Base-by-base conservation (phyloP, 306 rosid genomes). In the Gleditsia sinensis region DNA sequence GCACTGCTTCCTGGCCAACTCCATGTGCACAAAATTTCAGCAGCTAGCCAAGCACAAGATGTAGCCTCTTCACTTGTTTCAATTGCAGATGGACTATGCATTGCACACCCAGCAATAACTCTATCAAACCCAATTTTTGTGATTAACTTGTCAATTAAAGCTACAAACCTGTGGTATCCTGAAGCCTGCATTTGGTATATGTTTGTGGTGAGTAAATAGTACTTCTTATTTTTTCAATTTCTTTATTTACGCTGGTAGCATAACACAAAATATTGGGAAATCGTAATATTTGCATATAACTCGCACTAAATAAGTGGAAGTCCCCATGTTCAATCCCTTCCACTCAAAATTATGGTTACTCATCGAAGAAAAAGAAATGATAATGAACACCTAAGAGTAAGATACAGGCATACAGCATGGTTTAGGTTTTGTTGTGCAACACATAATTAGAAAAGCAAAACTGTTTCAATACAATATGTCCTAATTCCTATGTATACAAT, bases 1-100 rank as follows among this genome's bases (percentile, higher is more conserved):
- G 91, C 98, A 88, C 85, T 76, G 81, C 86, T 87, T 66, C 91
- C 96, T 19, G 94, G 93, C 98, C 98, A 94, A 74, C 82, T 88
- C 98, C 98, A 94, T 7, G 98, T 88, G 87, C 98, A 94, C 63
- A 94, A 76, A 42, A 94, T 84, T 88, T 94, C 98, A 76, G 96
- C 91, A 82, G 89, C 96, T 73, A 94, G 85, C 92, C 97, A 94
- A 33, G 94, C 88, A 76, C 85, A 86, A 66, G 81, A 75, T 42
- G 82, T 83, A 64, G 76, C 79, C 84, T 78, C 90, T 71, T 89
- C 79, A 75, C 78, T 51, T 73, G 69, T 66, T 80, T 81, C 87
- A 34, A 71, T 79, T 58, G 65, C 58, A 68, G 84, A 77, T 34
- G 73, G 67, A 78, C 64, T 45, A 72, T 24, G 75, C 69, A 63